Percentiles rank a stretch among this genome's conserved stretches.
Conservation (phyloP, 2,329 filamentous ascomycete species). For the Sporothrix phasma region DNA sequence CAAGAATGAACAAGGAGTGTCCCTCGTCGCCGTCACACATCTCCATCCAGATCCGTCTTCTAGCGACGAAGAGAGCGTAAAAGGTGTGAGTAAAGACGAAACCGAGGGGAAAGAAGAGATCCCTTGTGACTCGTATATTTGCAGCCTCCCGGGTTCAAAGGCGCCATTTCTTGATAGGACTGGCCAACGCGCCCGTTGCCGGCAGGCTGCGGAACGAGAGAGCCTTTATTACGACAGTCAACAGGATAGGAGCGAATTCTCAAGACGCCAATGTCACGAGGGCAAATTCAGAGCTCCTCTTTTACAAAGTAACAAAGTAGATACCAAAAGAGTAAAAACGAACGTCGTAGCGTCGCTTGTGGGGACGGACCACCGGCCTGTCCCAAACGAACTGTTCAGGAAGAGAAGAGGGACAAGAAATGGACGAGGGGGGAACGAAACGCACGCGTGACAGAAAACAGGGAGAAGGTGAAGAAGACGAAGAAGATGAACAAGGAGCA, state of each 20-base stretch:
- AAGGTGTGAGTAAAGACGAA: not conserved
- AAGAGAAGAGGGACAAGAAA: not conserved
- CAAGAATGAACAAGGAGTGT: no score
- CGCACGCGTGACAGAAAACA: not conserved
- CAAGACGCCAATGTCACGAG: not conserved
- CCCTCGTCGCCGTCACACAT: not conserved
- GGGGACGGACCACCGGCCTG: constrained; percentile 7
- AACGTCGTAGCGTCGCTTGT: constrained; percentile 6
- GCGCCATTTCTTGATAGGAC: not conserved
- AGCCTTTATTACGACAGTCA: not conserved
- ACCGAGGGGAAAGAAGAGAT: not conserved
- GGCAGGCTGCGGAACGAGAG: not conserved
- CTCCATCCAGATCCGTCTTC: not conserved
- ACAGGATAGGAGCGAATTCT: no score
- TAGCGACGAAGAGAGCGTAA: not conserved
- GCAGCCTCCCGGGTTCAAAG: constrained; percentile 2
- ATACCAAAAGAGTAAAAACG: not conserved
- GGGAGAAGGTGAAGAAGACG: no score
- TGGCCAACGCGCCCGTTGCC: not conserved
- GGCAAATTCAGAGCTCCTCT: no score
- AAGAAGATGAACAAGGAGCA: no score
- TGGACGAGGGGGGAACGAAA: not conserved
- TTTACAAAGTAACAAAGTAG: not conserved
- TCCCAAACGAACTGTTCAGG: not conserved
- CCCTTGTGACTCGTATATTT: not conserved